phyloP scores from a whole-genome alignment of 129 eudicot genomes.

The Artemisia annua region DNA sequence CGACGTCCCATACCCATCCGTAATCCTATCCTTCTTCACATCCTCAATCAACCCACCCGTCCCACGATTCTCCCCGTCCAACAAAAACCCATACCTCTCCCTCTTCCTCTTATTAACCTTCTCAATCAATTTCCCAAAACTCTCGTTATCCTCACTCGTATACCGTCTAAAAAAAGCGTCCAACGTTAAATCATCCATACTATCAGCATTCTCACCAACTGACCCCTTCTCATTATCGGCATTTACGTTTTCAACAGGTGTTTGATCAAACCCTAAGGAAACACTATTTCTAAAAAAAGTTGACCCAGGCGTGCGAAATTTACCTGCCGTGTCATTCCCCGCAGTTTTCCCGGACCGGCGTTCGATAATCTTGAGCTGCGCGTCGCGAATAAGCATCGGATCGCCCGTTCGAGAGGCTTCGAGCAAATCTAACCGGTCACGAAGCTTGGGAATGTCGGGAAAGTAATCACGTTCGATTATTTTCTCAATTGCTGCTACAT shows the following conservation, averaged over 20 bases:
- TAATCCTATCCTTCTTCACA: constrained; percentile 55
- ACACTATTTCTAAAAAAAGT: constrained; percentile 53
- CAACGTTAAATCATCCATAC: constrained; percentile 35
- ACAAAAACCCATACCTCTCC: constrained; percentile 62
- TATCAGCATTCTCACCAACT: constrained; percentile 30
- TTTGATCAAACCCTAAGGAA: not conserved
- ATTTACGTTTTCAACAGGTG: constrained; percentile 50
- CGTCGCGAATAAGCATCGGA: constrained; percentile 83
- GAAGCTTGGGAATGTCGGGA: constrained; percentile 90
- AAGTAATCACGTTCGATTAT: constrained; percentile 92
- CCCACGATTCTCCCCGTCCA: constrained; percentile 62
- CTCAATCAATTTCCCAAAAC: constrained; percentile 69
- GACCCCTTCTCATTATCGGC: constrained; percentile 2
- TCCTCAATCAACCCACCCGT: constrained; percentile 51
- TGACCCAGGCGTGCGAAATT: constrained; percentile 68
- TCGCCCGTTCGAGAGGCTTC: constrained; percentile 78
- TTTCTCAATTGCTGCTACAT: constrained; percentile 89
- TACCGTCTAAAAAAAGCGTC: constrained; percentile 82
- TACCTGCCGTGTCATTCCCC: constrained; percentile 39
- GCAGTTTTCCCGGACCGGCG: constrained; percentile 50
- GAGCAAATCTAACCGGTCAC: constrained; percentile 94
- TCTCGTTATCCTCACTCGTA: constrained; percentile 93
- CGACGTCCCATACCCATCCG: constrained; percentile 92
- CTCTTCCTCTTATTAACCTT: constrained; percentile 73
- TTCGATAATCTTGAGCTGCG: constrained; percentile 84